phyloP scores from a whole-genome alignment of 345 rosid species.

The Arabidopsis thaliana region DNA sequence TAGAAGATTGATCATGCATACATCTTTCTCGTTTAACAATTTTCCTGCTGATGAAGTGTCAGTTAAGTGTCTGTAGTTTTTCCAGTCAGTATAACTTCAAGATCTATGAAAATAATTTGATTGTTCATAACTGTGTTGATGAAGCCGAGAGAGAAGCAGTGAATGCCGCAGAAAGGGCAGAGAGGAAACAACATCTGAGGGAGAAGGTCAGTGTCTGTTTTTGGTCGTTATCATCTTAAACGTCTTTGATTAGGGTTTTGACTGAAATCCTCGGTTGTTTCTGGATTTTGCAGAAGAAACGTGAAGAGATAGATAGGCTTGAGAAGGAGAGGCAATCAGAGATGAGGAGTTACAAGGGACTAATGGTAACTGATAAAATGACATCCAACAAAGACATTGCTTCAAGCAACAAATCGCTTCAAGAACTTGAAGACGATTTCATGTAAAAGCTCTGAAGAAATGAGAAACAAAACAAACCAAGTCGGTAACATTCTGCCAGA shows the following conservation, averaged over 20 bases:
- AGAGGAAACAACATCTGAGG: slow-evolving; percentile 82
- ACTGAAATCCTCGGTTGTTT: not conserved
- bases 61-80: not conserved
- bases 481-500: slow-evolving; percentile 32
- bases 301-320: slow-evolving; percentile 85
- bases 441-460: slow-evolving; percentile 60
- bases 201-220: slow-evolving; percentile 66
- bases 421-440: slow-evolving; percentile 97
- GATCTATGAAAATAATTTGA: not conserved
- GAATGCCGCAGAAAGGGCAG: slow-evolving; percentile 89
- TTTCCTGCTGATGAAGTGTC: not conserved
- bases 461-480: slow-evolving; percentile 20
- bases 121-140: slow-evolving; percentile 29
- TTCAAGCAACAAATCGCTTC: slow-evolving; percentile 76
- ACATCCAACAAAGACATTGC: slow-evolving; percentile 95
- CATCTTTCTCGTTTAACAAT: not conserved
- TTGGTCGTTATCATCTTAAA: slow-evolving; percentile 1
- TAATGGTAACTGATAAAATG: slow-evolving; percentile 97
- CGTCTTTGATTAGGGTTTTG: slow-evolving; percentile 1
- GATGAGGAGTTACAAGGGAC: slow-evolving; percentile 91
- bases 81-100: not conserved
- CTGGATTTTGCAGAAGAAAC: slow-evolving; percentile 68
- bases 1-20: not conserved
- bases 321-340: slow-evolving; percentile 95
- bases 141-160: slow-evolving; percentile 96